Percentiles rank a stretch among this genome's conserved stretches.
These are phyloP conservation scores for Boletellus ananas DNA, from an alignment of 768 basidiomycete genomes.

Conservation along the genomic window DNA sequence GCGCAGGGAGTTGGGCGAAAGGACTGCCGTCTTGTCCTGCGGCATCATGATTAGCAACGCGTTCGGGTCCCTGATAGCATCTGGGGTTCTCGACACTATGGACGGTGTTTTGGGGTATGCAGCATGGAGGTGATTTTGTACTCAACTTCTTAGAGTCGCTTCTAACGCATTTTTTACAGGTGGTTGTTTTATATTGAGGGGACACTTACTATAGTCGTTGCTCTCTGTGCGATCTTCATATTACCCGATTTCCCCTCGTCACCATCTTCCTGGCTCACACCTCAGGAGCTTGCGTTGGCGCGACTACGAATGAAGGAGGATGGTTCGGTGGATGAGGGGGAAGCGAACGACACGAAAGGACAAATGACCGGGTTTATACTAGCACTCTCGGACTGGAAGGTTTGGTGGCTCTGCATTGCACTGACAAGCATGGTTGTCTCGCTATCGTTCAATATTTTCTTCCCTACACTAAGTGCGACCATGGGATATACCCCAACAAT, in stretches of 20 bases:
- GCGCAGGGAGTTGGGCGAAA: slow-evolving; percentile 62
- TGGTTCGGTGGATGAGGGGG: slow-evolving; percentile 48
- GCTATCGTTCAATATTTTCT: slow-evolving; percentile 75
- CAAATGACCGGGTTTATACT: slow-evolving; percentile 45
- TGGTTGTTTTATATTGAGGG: slow-evolving; percentile 77
- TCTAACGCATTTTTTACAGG: slow-evolving; percentile 30
- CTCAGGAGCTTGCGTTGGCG: slow-evolving; percentile 54
- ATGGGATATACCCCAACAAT: slow-evolving; percentile 64
- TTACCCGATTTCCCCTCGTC: slow-evolving; percentile 74
- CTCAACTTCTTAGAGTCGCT: background rate
- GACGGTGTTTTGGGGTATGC: slow-evolving; percentile 62
- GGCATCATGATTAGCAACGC: slow-evolving; percentile 79
- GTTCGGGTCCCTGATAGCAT: slow-evolving; percentile 75
- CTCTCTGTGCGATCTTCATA: slow-evolving; percentile 53
- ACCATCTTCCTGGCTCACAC: slow-evolving; percentile 56
- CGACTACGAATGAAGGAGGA: slow-evolving; percentile 63
- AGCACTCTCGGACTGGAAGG: slow-evolving; percentile 74
- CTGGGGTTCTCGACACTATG: slow-evolving; percentile 70
- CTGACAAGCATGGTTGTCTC: slow-evolving; percentile 55
- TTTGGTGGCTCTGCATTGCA: slow-evolving; percentile 75
- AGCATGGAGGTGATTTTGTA: slow-evolving; percentile 60
- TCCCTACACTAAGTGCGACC: slow-evolving; percentile 72
- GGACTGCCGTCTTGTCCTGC: slow-evolving; percentile 65
- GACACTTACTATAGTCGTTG: slow-evolving; percentile 47
- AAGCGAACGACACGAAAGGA: slow-evolving; percentile 34